A percentile compares a stretch with the other conserved stretches of the same genome.
These are phyloP conservation scores for Priceomyces melissophilus DNA, from an alignment of 805 yeast genomes.

Conservation along the genomic window DNA sequence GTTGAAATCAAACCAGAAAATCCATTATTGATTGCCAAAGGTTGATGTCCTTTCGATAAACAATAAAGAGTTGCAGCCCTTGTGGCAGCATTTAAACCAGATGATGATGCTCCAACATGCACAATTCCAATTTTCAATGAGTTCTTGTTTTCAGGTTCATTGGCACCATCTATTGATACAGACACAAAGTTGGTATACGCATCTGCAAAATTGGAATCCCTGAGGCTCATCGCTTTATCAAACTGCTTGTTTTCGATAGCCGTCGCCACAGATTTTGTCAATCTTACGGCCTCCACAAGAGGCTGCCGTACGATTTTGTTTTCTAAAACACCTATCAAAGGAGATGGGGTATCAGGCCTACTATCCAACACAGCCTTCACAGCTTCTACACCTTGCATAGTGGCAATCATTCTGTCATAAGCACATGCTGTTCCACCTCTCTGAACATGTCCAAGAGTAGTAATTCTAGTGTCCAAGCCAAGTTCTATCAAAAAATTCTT, in stretches of 20 bases:
- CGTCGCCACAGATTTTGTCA: slow-evolving; percentile 69
- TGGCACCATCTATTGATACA: slow-evolving; percentile 37
- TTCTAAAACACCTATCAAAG: slow-evolving; percentile 71
- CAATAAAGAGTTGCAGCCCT: slow-evolving; percentile 72
- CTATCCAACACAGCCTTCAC: slow-evolving; percentile 69
- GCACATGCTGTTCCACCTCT: slow-evolving; percentile 84
- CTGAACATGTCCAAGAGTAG: slow-evolving; percentile 78
- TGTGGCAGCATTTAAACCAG: slow-evolving; percentile 76
- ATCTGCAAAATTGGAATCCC: slow-evolving; percentile 71
- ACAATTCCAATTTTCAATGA: slow-evolving; percentile 65
- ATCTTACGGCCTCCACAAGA: slow-evolving; percentile 66
- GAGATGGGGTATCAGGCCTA: slow-evolving; percentile 71
- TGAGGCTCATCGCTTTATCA: slow-evolving; percentile 62
- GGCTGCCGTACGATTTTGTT: slow-evolving; percentile 67
- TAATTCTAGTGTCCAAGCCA: slow-evolving; percentile 74
- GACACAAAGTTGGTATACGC: slow-evolving; percentile 61
- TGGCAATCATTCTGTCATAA: slow-evolving; percentile 66
- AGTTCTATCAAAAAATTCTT: slow-evolving; percentile 61
- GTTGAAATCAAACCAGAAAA: slow-evolving; percentile 66
- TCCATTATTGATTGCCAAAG: slow-evolving; percentile 71
- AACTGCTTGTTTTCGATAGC: slow-evolving; percentile 67
- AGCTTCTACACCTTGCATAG: slow-evolving; percentile 80
- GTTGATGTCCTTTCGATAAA: slow-evolving; percentile 70
- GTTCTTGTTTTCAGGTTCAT: slow-evolving; percentile 45
- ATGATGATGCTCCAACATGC: slow-evolving; percentile 79